Evolutionary conservation across 164 flowering plant genomes (phyloP).

Genomic region (Liriodendron chinense): DNA sequence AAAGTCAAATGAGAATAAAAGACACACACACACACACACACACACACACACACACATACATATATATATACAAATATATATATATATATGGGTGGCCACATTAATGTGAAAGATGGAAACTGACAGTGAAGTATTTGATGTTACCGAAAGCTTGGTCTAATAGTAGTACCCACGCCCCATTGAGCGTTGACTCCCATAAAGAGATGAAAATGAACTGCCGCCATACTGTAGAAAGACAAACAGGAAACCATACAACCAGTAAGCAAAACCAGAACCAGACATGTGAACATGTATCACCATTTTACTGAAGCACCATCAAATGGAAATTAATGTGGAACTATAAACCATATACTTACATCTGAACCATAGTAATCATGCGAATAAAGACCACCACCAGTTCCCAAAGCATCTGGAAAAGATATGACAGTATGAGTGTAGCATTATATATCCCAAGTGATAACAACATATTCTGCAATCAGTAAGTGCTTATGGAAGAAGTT

Average conservation of each 20-base stretch:
- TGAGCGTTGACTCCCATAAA: slow-evolving; percentile 40
- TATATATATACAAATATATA: too few species aligned
- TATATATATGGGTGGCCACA: background rate
- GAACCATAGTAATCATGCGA: slow-evolving; percentile 50
- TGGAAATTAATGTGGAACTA: background rate
- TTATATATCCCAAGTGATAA: background rate
- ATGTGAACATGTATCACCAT: background rate
- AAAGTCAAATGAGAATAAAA: background rate
- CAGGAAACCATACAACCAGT: background rate
- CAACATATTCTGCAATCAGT: background rate
- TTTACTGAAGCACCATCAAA: background rate
- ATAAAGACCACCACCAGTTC: slow-evolving; percentile 27
- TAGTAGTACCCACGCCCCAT: slow-evolving; percentile 57
- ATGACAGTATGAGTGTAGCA: background rate
- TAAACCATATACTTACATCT: slow-evolving; percentile 36
- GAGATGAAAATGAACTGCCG: slow-evolving; percentile 38
- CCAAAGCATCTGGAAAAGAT: slow-evolving; percentile 33
- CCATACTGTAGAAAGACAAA: slow-evolving; percentile 36
- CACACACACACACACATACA: too few species aligned
- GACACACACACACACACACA: too few species aligned
- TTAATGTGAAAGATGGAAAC: background rate
- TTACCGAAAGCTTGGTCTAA: slow-evolving; percentile 31
- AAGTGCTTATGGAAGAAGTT: background rate
- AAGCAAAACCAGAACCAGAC: background rate
- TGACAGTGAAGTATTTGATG: background rate